These are phyloP conservation scores for Agarophyton chilense DNA, from an alignment of 23 red algal species.

Conservation along the genomic window DNA sequence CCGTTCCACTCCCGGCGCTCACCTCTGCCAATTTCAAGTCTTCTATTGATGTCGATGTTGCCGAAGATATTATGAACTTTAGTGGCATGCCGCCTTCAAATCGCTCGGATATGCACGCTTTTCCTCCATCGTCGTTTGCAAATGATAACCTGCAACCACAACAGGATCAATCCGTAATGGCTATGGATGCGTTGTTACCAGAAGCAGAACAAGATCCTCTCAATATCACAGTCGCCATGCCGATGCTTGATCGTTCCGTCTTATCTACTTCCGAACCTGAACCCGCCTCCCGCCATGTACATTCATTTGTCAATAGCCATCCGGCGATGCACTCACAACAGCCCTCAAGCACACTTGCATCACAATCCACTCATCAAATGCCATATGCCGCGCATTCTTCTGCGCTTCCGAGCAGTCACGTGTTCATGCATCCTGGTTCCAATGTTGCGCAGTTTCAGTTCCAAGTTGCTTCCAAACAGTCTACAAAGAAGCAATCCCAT, in stretches of 20 bases:
- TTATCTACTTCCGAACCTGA: slow-evolving; percentile 13
- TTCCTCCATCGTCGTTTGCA: slow-evolving; percentile 29
- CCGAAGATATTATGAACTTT: slow-evolving; percentile 48
- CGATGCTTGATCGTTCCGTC: slow-evolving; percentile 10
- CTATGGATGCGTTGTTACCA: slow-evolving; percentile 46
- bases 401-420: slow-evolving; percentile 17
- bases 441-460: not conserved
- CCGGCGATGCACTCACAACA: not conserved
- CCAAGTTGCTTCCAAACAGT: slow-evolving; percentile 2
- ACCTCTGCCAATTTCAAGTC: slow-evolving; percentile 30
- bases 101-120: slow-evolving; percentile 17
- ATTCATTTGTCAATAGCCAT: slow-evolving; percentile 15
- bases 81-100: slow-evolving; percentile 5
- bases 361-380: not conserved
- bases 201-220: slow-evolving; percentile 54
- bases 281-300: not conserved
- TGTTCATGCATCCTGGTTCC: slow-evolving; percentile 15
- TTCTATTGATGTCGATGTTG: slow-evolving; percentile 44
- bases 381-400: slow-evolving; percentile 9
- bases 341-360: not conserved
- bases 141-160: not conserved
- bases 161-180: slow-evolving; percentile 24
- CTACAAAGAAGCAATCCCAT: not conserved
- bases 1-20: slow-evolving; percentile 8
- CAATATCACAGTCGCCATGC: slow-evolving; percentile 31